Conservation (phyloP, 495 filamentous ascomycete species). For the Bacidia rubella region DNA sequence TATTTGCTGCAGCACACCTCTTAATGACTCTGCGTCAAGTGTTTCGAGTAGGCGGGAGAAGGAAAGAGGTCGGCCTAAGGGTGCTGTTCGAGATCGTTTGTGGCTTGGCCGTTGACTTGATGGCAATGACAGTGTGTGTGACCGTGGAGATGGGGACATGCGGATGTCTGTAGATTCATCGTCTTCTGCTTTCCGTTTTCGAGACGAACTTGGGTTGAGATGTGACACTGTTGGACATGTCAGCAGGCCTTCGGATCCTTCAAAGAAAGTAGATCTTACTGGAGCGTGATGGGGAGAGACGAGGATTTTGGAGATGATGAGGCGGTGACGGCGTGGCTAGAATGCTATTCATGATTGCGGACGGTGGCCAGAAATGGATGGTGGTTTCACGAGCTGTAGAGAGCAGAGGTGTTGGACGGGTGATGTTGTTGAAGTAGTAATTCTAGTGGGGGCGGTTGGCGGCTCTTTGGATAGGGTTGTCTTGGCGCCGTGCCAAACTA, state of each 20-base stretch:
- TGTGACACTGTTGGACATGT: conserved; percentile 33
- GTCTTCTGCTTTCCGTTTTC: conserved; percentile 85
- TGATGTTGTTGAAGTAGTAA: no score
- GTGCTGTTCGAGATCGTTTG: conserved; percentile 52
- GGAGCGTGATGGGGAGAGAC: conserved; percentile 55
- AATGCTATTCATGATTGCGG: conserved; percentile 44
- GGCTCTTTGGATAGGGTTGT: background rate
- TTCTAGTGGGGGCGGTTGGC: no score
- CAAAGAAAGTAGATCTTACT: conserved; percentile 36
- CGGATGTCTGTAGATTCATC: conserved; percentile 56
- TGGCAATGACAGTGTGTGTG: conserved; percentile 50
- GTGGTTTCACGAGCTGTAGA: background rate
- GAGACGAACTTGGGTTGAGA: conserved; percentile 17
- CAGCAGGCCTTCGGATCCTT: conserved; percentile 18
- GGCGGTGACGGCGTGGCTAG: conserved; percentile 53
- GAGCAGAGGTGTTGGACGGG: background rate
- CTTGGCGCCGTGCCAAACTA: background rate
- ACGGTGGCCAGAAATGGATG: background rate
- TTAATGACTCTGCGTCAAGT: conserved; percentile 66
- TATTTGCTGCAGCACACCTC: conserved; percentile 69
- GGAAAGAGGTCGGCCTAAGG: conserved; percentile 64
- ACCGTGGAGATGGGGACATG: conserved; percentile 76
- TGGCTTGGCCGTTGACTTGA: conserved; percentile 39
- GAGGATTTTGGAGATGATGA: conserved; percentile 58
- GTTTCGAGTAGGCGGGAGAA: conserved; percentile 83